Evolutionary conservation across 1,284 basidiomycete genomes (phyloP), one percentile per base, ranked within the genome.

Genomic region (Xanthoconium separans): DNA sequence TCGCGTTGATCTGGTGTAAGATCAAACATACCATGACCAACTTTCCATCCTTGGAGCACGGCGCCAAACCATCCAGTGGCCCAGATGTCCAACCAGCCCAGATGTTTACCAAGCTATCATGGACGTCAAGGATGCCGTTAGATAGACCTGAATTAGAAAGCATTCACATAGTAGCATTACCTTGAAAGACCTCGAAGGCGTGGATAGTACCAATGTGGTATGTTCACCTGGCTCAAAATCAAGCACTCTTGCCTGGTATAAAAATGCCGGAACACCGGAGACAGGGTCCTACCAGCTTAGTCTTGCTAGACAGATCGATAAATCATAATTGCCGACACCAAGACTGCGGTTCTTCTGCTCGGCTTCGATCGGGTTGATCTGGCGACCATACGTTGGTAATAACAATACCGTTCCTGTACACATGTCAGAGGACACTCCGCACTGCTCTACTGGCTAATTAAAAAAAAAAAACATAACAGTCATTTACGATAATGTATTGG

Each of bases 21-120:
- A 53, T 53, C 27, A 51, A 30, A 52, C 50, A 41, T 49, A 60
- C 54, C 54, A 44, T 44, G 24, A 31, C 44, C 27, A 51, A 36
- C 30, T 46, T 55, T 36, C 53, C 45, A 51, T 50, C 27, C 52
- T 37, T 51, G 51, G 46, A 49, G 49, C 54, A 53, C 47, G 47
- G 44, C 39, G 44, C 45, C 53, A 51, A 44, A 68, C 67, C 64
- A 70, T 66, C 64, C 64, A 70, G 64, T 66, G 65, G 20, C 33
- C 31, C 50, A 55, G 50, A 30, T 39, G 43, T 47, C 36, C 20
- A 51, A 44, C 53, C 47, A 54, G 50, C 47, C 37, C 47, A 41
- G 39, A 37, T 27, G n/a, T 51, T 42, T 10, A 16, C 27, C 16
- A 31, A 49, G 11, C 41, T 20, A 40, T 50, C 27, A 20, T 15